phyloP scores from a whole-genome alignment of 2,329 filamentous ascomycete species.

The Metarhizium sp. region DNA sequence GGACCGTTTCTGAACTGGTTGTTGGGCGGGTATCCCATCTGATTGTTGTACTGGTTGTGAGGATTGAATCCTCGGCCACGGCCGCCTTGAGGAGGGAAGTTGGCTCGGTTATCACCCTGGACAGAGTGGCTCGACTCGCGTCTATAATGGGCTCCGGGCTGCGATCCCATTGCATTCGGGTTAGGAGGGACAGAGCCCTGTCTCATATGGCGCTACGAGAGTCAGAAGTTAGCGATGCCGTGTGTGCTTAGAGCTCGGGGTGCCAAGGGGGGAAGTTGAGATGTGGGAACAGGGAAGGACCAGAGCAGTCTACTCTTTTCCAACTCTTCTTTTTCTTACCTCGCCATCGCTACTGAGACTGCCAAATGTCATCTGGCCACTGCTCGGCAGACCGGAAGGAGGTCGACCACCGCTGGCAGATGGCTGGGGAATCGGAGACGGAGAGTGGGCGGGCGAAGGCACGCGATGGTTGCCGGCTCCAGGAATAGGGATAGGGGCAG shows the following conservation, averaged over 20 bases:
- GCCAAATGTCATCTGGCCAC: constrained; percentile 67
- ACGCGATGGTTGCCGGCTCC: constrained; percentile 53
- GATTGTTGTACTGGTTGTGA: constrained; percentile 35
- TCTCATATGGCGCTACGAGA: constrained; percentile 55
- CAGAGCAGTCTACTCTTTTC: not conserved
- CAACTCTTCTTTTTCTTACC: constrained; percentile 43
- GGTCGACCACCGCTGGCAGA: constrained; percentile 77
- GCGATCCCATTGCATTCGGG: constrained; percentile 49
- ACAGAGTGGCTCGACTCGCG: constrained; percentile 79
- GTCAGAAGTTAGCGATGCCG: constrained; percentile 8
- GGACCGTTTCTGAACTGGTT: constrained; percentile 31
- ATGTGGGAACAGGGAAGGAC: not conserved
- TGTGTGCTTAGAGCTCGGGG: not conserved
- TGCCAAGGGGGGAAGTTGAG: no score
- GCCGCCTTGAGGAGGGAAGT: constrained; percentile 37
- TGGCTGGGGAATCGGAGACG: constrained; percentile 87
- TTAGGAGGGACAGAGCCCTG: constrained; percentile 54
- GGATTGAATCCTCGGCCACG: constrained; percentile 42
- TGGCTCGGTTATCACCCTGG: constrained; percentile 47
- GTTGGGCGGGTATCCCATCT: constrained; percentile 34
- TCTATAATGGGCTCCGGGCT: constrained; percentile 65
- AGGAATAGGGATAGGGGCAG: constrained; percentile 54
- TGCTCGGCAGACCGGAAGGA: constrained; percentile 62
- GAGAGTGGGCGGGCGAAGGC: constrained; percentile 77
- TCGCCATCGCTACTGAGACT: constrained; percentile 73